Base-by-base conservation (phyloP, 257 asterid species). In the Scutellaria baicalensis region DNA sequence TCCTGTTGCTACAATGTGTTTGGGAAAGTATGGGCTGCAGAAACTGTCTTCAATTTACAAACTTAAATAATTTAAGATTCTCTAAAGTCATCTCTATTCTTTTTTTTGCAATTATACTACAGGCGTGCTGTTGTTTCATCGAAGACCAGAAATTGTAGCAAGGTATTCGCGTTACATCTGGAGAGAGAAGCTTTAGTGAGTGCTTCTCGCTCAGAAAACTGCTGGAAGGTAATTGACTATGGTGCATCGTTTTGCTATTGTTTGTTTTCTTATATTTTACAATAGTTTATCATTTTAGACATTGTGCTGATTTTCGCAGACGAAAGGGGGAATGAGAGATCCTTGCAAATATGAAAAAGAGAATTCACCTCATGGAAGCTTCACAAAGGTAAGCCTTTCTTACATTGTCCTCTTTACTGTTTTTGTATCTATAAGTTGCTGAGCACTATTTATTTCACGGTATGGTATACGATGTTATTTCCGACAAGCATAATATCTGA, bases 1-100 rank as follows among this genome's bases (percentile, higher is more conserved):
- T 66, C 79, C 89, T 31, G 78, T 88, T 38, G 94, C 97, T 21
- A 77, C 96, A 6, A 91, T 91, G 92, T 83, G 83, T 64, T 77
- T 91, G 67, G 97, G 97, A 75, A 84, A 93, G 97, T 88, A 85
- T 65, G 74, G 38, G 42, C 45, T 57, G 20, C 62, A 23, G 20
- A 57, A 71, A 57, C 44, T 61, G 68, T 59, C 67, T 44, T 68
- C 17, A 9, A 56, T 72, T 56, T 59, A 38, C 55, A 39, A 42
- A 38, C 63, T 13, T 61, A 45, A 12, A 21, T 6, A 21, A 5
- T 9, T 48, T 47, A 35, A 62, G 68, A 42, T 38, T 59, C 48
- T 27, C 1, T 35, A 59, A 33, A n/a, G 20, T 33, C 14, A 33
- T 16, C 54, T 31, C 14, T 21, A 8, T 63, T 51, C 47, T 1